Evolutionary conservation across 2,329 filamentous ascomycete species (phyloP), one percentile per base, ranked within the genome.

Genomic region (Rhynchosporium agropyri): DNA sequence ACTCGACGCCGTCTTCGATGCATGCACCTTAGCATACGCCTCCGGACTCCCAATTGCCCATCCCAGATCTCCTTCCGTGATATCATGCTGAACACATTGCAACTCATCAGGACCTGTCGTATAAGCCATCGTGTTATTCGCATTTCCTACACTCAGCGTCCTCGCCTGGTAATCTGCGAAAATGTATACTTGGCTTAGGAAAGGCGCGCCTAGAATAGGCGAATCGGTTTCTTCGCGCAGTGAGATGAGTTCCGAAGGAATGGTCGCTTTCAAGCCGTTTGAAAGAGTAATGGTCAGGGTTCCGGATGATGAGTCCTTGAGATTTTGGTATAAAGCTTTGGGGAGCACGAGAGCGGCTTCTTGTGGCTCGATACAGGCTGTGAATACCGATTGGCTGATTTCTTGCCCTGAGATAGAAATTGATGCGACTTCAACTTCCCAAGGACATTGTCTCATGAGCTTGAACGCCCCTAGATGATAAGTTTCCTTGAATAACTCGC

Each of bases 151-250:
- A 60, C 58, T 59, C 33, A 65, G 38, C 4, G 58, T 59, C 26
- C 29, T 63, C 12, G 48, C 33, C 28, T 65, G 64, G 28, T 65
- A 65, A 48, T 63, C 61, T 3, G 58, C 57, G 28, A 58, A 65
- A 2, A 63, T 20, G 15, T 61, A 61, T 5, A 61, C 61, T 33
- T 65, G 64, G 20, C 61, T 63, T 29, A 65, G 38, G 54, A 65
- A 65, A 4, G 58, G 64, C 26, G 55, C 58, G 13, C 64, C 64
- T 12, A 63, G 58, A 6, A 63, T 61, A 5, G 58, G 58, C 28
- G 57, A 63, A 33, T 54, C 57, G 26, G 45, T 45, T 9, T 61
- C 45, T 36, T 46, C 56, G 2, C 56, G 38, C 12, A 56, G 26
- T 4, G 43, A 45, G n/a, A 60, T 45, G 3, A 62, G 57, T 4